Base-by-base conservation (phyloP, 768 basidiomycete genomes). In the Lentinula edodes region DNA sequence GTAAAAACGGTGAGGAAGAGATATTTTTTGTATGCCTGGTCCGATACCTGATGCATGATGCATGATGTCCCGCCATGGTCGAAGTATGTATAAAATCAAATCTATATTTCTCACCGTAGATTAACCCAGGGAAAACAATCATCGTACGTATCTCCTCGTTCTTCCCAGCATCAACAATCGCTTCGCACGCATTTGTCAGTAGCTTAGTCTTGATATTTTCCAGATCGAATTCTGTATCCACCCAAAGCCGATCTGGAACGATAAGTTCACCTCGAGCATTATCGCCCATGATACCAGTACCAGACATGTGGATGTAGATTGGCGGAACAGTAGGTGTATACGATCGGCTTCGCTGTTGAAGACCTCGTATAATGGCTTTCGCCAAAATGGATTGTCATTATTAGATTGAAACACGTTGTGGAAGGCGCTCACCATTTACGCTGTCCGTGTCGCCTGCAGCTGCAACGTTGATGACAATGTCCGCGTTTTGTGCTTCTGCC, bases 221-320 rank as follows among this genome's bases (percentile, higher is more conserved):
- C 39, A 76, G 36, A 59, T 70, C 67, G 55, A 80, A 71, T 42
- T 70, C 73, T 4, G 75, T 70, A 59, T 82, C 80, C 3, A 71
- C 68, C 68, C 76, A 78, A 62, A 76, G 66, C 32, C 68, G 60
- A 12, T 64, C 46, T 0, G 65, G 64, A 5, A 72, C 70, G 20
- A 75, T 63, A 16, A 65, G 64, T 63, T 79, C 76, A 12, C 79
- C 79, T 23, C 71, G 70, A 5, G 75, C 71, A 60, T 76, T 76
- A 68, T 80, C 76, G 58, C 74, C 73, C 38, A 73, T 52, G 50
- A 81, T 74, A 18, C 74, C 78, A 10, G 69, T 67, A 2, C 80
- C 79, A 1, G 79, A 79, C 18, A 78, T 67, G 43, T 81, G 78
- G 52, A 81, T 70, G 58, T 78, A 81, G 28, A 80, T 60, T 0